These are phyloP conservation scores for Phellopilus nigrolimitatus DNA, from an alignment of 1,284 basidiomycete species.

Conservation along the genomic window DNA sequence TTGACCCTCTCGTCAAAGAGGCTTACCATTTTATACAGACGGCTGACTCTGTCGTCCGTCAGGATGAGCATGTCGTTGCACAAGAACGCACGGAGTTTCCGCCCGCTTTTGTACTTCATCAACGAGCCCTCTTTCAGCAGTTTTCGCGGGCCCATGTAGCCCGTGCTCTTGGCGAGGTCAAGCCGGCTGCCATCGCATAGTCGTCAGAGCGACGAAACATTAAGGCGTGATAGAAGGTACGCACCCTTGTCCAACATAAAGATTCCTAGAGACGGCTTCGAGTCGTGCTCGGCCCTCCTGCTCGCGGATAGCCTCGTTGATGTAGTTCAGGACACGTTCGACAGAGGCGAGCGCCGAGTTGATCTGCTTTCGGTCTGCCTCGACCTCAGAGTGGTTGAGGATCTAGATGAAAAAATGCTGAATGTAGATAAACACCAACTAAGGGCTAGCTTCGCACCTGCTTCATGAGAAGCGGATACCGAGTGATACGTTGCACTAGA, in stretches of 20 bases:
- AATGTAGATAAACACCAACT: neutral
- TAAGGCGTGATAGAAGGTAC: constrained; percentile 25
- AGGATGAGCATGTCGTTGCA: constrained; percentile 81
- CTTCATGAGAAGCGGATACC: constrained; percentile 85
- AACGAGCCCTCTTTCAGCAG: constrained; percentile 79
- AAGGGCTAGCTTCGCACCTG: constrained; percentile 51
- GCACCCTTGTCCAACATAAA: constrained; percentile 85
- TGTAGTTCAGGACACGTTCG: constrained; percentile 69
- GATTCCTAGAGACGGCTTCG: constrained; percentile 63
- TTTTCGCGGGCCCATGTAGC: constrained; percentile 68
- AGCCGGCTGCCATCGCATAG: constrained; percentile 52
- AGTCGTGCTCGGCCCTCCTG: constrained; percentile 76
- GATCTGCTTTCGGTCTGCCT: constrained; percentile 53
- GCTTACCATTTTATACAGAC: constrained; percentile 77
- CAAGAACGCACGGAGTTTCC: constrained; percentile 71
- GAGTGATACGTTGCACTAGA: constrained; percentile 90
- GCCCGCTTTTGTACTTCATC: constrained; percentile 78
- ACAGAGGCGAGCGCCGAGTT: constrained; percentile 55
- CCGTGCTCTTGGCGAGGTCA: constrained; percentile 86
- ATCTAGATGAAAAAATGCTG: constrained; percentile 45
- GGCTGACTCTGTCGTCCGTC: constrained; percentile 61
- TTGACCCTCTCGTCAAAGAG: neutral
- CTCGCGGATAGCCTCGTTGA: constrained; percentile 90
- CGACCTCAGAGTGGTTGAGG: constrained; percentile 69
- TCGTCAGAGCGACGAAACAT: neutral